Base-by-base conservation (phyloP, 495 filamentous ascomycete species). In the Penicillium salamii region DNA sequence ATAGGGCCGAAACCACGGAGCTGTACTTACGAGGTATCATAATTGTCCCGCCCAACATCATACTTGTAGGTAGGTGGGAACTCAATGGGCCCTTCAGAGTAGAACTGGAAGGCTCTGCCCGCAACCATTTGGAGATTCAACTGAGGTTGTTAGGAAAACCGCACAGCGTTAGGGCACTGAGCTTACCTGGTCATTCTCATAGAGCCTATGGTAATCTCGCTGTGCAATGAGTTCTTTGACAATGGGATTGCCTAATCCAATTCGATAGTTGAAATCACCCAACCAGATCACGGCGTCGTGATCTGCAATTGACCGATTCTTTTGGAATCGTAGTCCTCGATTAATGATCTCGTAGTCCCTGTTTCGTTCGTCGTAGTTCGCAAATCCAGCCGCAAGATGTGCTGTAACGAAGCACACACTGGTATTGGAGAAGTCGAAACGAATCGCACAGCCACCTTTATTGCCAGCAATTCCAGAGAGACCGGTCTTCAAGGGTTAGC, bases 231-330 rank as follows among this genome's bases (percentile, higher is more conserved):
- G 75, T 43, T 85, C 81, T 52, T 87, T 84, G 17, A 90, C 90
- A 52, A 75, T 85, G 33, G 95, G 90, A 55, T 90, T 83, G 17
- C 77, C 78, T 45, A 97, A 74, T 3, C 91, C 95, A 57, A 99
- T 95, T 21, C 93, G 84, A 70, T 99, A 99, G 59, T 99, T 99
- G 72, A 99, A 99, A 67, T 99, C 93, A 7, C 93, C 93, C 36
- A 96, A 77, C 95, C 95, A 99, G 50, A 99, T 87, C n/a, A 97
- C 83, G 19, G 83, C 84, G 63, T 97, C 89, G 61, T 99, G 93
- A 62, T 96, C 85, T 49, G 92, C 87, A 51, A 99, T 97, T 19
- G 83, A 78, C 46, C 91, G 76, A 60, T 95, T 96, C 48, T 88
- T 80, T 60, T 95, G 91, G 59, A 98, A 99, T 46, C 88, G 79